Percentiles rank a stretch among this genome's conserved stretches.
Evolutionary conservation across 257 asterid species (phyloP).

Genomic region (Sherardia arvensis): DNA sequence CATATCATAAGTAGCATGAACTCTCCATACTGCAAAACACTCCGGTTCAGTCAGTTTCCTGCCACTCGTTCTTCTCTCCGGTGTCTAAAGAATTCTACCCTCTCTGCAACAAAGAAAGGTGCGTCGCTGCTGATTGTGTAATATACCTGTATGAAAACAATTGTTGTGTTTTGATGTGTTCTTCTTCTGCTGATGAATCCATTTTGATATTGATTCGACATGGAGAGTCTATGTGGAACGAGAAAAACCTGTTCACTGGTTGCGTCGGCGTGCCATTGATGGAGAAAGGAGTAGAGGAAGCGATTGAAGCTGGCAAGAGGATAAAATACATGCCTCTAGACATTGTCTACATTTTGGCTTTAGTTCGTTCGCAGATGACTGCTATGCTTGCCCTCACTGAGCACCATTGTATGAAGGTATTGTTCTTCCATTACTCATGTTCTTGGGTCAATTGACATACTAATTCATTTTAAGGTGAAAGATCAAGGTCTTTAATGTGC

Average conservation of each 20-base stretch:
- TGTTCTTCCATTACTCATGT: no score
- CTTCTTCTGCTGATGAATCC: conserved; percentile 44
- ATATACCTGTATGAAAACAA: not conserved
- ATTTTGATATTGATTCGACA: conserved; percentile 69
- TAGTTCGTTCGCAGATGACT: conserved; percentile 92
- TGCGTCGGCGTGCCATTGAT: conserved; percentile 93
- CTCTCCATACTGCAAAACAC: conserved; percentile 1
- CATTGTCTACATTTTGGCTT: conserved; percentile 64
- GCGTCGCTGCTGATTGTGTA: conserved; percentile 16
- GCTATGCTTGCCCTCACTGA: conserved; percentile 89
- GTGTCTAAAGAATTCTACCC: conserved; percentile 21
- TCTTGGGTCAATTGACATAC: no score
- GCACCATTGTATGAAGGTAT: conserved; percentile 75
- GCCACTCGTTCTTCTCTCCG: conserved; percentile 9
- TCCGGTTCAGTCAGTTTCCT: conserved; percentile 4
- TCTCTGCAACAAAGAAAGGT: conserved; percentile 32
- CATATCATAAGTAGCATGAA: conserved; percentile 6
- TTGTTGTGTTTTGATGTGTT: not conserved
- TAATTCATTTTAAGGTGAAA: not conserved
- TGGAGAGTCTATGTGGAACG: conserved; percentile 98
- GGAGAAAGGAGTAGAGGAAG: conserved; percentile 69
- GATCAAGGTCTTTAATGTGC: not conserved
- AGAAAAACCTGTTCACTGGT: conserved; percentile 86
- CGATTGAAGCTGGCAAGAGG: conserved; percentile 89
- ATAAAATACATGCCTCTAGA: conserved; percentile 70